Base-by-base conservation (phyloP, 192 early-diverging fungal species). In the Coemansia biformis region DNA sequence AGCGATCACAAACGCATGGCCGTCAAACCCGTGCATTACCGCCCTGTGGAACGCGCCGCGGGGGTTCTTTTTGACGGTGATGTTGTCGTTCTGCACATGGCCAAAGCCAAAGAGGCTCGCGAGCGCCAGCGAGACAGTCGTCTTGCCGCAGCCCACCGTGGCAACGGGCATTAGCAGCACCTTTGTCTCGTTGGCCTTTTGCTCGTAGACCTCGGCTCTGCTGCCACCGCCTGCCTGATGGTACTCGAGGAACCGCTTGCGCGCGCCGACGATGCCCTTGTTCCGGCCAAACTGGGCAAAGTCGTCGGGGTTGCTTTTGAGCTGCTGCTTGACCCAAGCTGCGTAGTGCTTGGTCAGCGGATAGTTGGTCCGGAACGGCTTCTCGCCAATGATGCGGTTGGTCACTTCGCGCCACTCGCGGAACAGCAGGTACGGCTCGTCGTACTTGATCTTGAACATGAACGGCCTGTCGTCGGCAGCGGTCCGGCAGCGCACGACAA, bases 331-430 rank as follows among this genome's bases (percentile, higher is more conserved):
- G 10, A 88, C 81, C 89, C 91, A 98, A 1, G 80, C 73, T 15
- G 77, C 77, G 53, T 98, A 98, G 15, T 66, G 44, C 43, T 75
- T 65, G 31, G 82, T 90, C 29, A 92, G 56, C 9, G 64, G 65
- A 43, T 84, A 84, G 6, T 40, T 51, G 32, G 63, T 66, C 26
- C 68, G 63, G 48, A 59, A 70, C 3, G 80, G 49, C 30, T 69
- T 63, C 10, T 64, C 64, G 8, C 39, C 28, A 8, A 89, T 51
- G 1, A 91, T 45, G 14, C 45, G 46, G 53, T 83, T 86, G 9
- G 95, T 98, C 7, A 93, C 54, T 53, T 96, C 93, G n/a, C 95
- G 79, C 89, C 93, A 98, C 44, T 98, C 95, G 19, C 92, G 81
- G 72, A 87, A 98, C 82, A 93, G 85, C 28, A 96, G 60, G 41